Conservation (phyloP, 257 asterid species). For the Lycium ferocissimum region DNA sequence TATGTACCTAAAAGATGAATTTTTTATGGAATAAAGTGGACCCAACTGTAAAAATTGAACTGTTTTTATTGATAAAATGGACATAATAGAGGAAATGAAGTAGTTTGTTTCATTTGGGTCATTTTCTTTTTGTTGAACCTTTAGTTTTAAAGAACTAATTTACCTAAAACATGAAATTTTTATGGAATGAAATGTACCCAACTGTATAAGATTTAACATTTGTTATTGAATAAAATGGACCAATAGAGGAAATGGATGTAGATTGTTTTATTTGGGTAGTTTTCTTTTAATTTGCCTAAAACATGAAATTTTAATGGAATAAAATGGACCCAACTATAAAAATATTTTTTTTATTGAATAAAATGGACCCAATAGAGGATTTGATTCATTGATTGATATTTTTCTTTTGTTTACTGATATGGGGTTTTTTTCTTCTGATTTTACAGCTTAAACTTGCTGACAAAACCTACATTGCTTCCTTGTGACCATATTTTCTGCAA, state of each 20-base stretch:
- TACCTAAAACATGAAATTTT: not conserved
- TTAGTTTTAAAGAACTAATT: not conserved
- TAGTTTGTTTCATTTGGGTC: too few relatives aligned
- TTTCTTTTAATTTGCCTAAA: not conserved
- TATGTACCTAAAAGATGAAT: not conserved
- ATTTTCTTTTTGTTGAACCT: not conserved
- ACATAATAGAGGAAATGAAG: not conserved
- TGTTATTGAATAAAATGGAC: not conserved
- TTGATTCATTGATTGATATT: not conserved
- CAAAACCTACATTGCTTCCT: slow-evolving; percentile 77
- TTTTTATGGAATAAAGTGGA: not conserved
- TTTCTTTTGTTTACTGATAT: not conserved
- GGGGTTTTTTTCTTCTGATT: not conserved
- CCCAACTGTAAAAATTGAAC: not conserved
- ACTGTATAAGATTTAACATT: not conserved
- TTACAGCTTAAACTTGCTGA: slow-evolving; percentile 73
- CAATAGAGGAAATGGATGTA: not conserved
- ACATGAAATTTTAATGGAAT: not conserved
- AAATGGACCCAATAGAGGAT: not conserved
- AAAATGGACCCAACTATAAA: not conserved
- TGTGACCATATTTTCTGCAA: slow-evolving; percentile 88
- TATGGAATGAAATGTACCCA: not conserved
- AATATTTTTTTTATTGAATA: not conserved
- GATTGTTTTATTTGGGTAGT: not conserved
- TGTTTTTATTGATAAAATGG: not conserved